Percentiles rank a stretch among this genome's conserved stretches.
These are phyloP conservation scores for Pulicaria dysenterica DNA, from an alignment of 129 eudicot species.

Conservation along the genomic window DNA sequence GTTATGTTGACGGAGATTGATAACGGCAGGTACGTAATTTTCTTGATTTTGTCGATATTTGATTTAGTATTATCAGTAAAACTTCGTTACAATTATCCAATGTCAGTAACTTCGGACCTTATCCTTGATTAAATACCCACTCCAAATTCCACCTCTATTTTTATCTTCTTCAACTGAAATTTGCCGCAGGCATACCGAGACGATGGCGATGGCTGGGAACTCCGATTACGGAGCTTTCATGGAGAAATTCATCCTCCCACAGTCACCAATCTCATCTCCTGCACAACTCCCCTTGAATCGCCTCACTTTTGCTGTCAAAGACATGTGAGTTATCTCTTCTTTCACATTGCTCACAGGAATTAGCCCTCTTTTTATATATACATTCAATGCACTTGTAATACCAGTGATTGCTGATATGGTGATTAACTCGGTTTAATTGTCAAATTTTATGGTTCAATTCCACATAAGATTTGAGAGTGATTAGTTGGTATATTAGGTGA, in stretches of 20 bases:
- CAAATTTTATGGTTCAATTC: background rate
- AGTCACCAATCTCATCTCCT: slow-evolving; percentile 35
- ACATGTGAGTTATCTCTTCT: slow-evolving; percentile 54
- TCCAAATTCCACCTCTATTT: slow-evolving; percentile 12
- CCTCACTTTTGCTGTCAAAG: slow-evolving; percentile 91
- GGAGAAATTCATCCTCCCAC: slow-evolving; percentile 60
- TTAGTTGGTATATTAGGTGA: no score
- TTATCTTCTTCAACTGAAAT: slow-evolving; percentile 27
- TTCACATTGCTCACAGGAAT: background rate
- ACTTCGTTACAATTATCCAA: background rate
- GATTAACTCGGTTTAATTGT: background rate
- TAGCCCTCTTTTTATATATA: background rate
- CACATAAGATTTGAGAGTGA: no score
- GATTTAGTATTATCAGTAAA: background rate
- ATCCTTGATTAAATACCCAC: background rate
- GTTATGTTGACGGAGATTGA: background rate
- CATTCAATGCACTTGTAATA: background rate
- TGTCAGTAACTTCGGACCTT: slow-evolving; percentile 11
- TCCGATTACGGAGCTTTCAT: slow-evolving; percentile 78
- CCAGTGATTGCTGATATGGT: slow-evolving; percentile 1
- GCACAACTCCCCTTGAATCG: slow-evolving; percentile 54
- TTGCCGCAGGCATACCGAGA: background rate
- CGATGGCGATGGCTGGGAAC: slow-evolving; percentile 33
- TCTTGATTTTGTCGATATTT: background rate
- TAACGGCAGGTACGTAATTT: background rate